These are phyloP conservation scores for Saprolegnia diclina DNA, from an alignment of 352 stramenopile species.

Conservation along the genomic window DNA sequence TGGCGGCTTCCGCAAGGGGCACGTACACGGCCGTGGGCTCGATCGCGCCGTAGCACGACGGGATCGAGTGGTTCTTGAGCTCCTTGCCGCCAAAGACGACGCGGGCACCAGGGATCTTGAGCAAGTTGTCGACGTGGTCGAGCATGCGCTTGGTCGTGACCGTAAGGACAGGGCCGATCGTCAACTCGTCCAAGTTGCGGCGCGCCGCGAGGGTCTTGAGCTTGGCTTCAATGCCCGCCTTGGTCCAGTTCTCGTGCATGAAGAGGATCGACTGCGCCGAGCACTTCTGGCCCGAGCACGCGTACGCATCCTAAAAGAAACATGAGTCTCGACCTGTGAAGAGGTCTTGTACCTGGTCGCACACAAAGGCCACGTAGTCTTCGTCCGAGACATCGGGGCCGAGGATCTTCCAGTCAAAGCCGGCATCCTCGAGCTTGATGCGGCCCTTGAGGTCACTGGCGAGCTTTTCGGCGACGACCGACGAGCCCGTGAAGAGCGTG, in stretches of 20 bases:
- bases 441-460: slow-evolving; percentile 85
- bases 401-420: slow-evolving; percentile 99
- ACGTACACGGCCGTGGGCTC: slow-evolving; percentile 97
- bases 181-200: slow-evolving; percentile 91
- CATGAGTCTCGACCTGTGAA: not conserved
- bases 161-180: slow-evolving; percentile 95
- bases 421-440: slow-evolving; percentile 96
- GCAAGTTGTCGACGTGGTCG: slow-evolving; percentile 85
- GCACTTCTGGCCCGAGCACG: slow-evolving; percentile 97
- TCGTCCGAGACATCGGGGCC: slow-evolving; percentile 94
- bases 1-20: slow-evolving; percentile 93
- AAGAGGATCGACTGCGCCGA: slow-evolving; percentile 98
- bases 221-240: slow-evolving; percentile 90
- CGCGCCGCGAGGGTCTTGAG: slow-evolving; percentile 84
- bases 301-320: slow-evolving; percentile 88
- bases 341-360: slow-evolving; percentile 76
- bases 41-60: slow-evolving; percentile 92
- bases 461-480: slow-evolving; percentile 90
- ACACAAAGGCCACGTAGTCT: slow-evolving; percentile 97
- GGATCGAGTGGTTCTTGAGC: slow-evolving; percentile 91
- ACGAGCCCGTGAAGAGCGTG: slow-evolving; percentile 97
- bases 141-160: slow-evolving; percentile 95
- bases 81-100: slow-evolving; percentile 94
- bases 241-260: slow-evolving; percentile 96
- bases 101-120: slow-evolving; percentile 91